These are phyloP conservation scores for Kurtzmaniella quercitrusa DNA, from an alignment of 1,139 yeast species.

Conservation along the genomic window DNA sequence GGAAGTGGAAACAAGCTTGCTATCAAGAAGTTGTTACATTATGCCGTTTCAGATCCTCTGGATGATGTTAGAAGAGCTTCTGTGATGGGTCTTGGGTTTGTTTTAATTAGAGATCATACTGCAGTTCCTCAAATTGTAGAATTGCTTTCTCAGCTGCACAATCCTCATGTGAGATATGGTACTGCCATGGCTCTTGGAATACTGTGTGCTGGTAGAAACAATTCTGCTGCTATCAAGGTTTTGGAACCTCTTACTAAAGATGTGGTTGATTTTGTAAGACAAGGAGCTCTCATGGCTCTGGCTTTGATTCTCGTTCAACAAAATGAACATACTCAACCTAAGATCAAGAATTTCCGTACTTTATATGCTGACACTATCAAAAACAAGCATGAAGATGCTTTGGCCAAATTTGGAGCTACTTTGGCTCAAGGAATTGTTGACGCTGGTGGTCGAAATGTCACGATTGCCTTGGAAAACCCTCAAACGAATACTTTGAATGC, in stretches of 20 bases:
- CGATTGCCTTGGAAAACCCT: conserved; percentile 84
- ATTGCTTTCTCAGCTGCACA: conserved; percentile 87
- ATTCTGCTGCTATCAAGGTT: conserved; percentile 85
- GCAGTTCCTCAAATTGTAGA: conserved; percentile 96
- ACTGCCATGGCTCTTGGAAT: conserved; percentile 96
- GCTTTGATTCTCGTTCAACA: conserved; percentile 93
- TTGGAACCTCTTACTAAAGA: conserved; percentile 91
- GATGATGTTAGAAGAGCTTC: conserved; percentile 98
- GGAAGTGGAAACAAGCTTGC: conserved; percentile 94
- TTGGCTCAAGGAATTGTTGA: conserved; percentile 96
- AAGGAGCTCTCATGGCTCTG: conserved; percentile 91
- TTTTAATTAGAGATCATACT: conserved; percentile 82
- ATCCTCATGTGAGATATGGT: conserved; percentile 98
- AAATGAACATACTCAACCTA: conserved; percentile 79
- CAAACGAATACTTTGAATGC: conserved; percentile 88
- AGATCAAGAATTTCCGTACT: conserved; percentile 73
- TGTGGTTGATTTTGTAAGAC: conserved; percentile 95
- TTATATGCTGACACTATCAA: conserved; percentile 70
- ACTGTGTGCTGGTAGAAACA: conserved; percentile 93
- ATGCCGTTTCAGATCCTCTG: conserved; percentile 94
- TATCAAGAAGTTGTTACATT: conserved; percentile 78
- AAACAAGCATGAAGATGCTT: conserved; percentile 91
- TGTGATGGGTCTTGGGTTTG: conserved; percentile 90
- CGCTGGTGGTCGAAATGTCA: conserved; percentile 98
- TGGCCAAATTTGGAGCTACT: conserved; percentile 97